Percentiles rank a stretch among this genome's conserved stretches.
Evolutionary conservation across 2,329 filamentous ascomycete species (phyloP).

Genomic region (Albophoma yamanashiensis): DNA sequence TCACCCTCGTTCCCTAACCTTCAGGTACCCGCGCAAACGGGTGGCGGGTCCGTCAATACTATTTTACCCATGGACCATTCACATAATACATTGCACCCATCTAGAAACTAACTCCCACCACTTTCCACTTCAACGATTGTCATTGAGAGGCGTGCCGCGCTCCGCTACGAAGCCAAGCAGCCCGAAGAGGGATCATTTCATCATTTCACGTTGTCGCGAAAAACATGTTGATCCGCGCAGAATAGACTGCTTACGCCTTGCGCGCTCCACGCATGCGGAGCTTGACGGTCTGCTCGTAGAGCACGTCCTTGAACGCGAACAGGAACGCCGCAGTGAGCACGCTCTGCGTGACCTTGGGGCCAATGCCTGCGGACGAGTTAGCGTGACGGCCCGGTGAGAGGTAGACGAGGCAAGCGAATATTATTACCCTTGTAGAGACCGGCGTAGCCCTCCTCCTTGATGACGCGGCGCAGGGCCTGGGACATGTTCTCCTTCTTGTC

Average conservation of each 20-base stretch:
- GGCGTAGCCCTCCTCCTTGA: constrained; percentile 80
- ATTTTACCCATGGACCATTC: not conserved
- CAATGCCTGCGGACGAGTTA: constrained; percentile 55
- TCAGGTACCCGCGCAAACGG: not conserved
- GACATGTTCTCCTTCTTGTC: constrained; percentile 73
- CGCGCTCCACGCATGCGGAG: constrained; percentile 40
- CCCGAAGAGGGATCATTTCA: not conserved
- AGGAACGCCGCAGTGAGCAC: constrained; percentile 92
- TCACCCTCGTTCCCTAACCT: not conserved
- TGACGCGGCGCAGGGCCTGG: constrained; percentile 65
- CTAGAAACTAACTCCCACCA: not conserved
- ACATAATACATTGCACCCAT: not conserved
- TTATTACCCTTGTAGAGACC: constrained; percentile 85
- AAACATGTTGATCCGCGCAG: not conserved
- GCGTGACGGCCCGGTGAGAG: not conserved
- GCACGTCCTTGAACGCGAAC: constrained; percentile 95
- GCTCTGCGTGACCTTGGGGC: constrained; percentile 92
- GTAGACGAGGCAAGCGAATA: constrained; percentile 13
- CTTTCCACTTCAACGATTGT: not conserved
- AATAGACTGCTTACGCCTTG: constrained; percentile 20
- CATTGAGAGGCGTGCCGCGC: not conserved
- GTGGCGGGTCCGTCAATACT: not conserved
- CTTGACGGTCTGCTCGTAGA: constrained; percentile 73
- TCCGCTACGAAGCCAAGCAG: not conserved
- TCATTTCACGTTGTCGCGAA: not conserved